These are phyloP conservation scores for Mortierella sp. DNA, from an alignment of 371 early-diverging fungal species.

Conservation along the genomic window DNA sequence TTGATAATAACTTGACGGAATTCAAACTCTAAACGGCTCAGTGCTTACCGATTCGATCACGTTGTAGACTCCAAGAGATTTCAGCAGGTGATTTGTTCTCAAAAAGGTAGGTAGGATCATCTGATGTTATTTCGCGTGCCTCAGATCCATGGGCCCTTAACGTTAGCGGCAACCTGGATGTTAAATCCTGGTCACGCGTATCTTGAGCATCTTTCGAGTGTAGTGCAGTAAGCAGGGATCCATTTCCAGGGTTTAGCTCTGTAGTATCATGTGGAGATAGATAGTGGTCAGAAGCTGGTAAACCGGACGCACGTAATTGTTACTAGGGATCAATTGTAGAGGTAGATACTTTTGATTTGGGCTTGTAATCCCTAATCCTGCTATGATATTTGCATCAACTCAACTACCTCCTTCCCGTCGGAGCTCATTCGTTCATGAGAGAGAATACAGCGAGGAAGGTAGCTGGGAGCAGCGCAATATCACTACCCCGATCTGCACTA, in stretches of 20 bases:
- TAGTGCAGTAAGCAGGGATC: neutral
- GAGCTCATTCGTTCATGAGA: neutral
- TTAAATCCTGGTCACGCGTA: too few relatives aligned
- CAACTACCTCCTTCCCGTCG: neutral
- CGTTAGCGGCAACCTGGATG: neutral
- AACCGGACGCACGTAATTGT: neutral
- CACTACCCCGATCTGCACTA: neutral
- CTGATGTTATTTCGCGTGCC: too few relatives aligned
- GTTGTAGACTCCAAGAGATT: too few relatives aligned
- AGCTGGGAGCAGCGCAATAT: neutral
- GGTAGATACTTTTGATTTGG: too few relatives aligned
- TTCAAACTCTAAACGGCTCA: too few relatives aligned
- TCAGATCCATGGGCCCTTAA: neutral
- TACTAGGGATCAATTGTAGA: neutral
- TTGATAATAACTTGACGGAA: neutral
- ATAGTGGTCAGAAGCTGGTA: neutral
- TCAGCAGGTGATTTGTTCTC: neutral
- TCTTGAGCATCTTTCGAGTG: neutral
- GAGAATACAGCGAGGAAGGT: neutral
- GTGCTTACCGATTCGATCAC: too few relatives aligned
- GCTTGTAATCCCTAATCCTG: neutral
- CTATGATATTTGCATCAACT: neutral
- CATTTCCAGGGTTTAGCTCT: neutral
- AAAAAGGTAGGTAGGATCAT: neutral
- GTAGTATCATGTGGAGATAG: neutral